Conservation (phyloP, 108 stramenopile genomes). For the Skeletonema tropicum region DNA sequence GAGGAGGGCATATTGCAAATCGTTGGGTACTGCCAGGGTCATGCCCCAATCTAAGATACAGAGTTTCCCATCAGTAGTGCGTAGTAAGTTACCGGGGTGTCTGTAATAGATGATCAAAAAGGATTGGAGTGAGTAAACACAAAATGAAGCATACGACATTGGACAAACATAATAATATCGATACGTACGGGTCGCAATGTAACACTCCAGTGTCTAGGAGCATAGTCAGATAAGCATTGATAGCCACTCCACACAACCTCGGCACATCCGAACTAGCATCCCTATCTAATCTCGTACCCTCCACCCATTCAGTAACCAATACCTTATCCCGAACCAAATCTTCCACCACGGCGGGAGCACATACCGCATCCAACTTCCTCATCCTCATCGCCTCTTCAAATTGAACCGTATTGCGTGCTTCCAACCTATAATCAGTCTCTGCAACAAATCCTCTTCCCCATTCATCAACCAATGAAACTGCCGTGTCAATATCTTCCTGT, state of each 20-base stretch:
- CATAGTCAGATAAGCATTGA: slow-evolving; percentile 88
- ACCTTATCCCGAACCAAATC: slow-evolving; percentile 72
- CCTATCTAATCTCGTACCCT: slow-evolving; percentile 80
- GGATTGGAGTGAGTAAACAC: neutral
- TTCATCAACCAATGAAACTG: slow-evolving; percentile 81
- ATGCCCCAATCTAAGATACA: slow-evolving; percentile 92
- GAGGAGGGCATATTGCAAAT: slow-evolving; percentile 83
- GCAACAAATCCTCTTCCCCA: slow-evolving; percentile 91
- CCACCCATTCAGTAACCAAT: slow-evolving; percentile 92
- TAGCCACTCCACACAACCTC: slow-evolving; percentile 80
- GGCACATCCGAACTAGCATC: slow-evolving; percentile 75
- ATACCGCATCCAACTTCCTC: slow-evolving; percentile 76
- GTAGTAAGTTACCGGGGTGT: slow-evolving; percentile 67
- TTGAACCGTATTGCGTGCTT: slow-evolving; percentile 72
- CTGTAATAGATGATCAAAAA: neutral
- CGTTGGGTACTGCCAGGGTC: slow-evolving; percentile 74
- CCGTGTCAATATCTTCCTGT: slow-evolving; percentile 64
- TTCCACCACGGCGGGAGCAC: slow-evolving; percentile 76
- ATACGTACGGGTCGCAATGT: slow-evolving; percentile 63
- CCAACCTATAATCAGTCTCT: slow-evolving; percentile 89
- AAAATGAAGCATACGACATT: neutral
- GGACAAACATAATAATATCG: neutral
- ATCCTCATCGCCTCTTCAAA: slow-evolving; percentile 78
- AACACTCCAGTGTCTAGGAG: slow-evolving; percentile 80
- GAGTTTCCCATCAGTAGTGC: slow-evolving; percentile 80